Base-by-base conservation (phyloP, 1,139 yeast genomes). In the Taiozyma sp. region DNA sequence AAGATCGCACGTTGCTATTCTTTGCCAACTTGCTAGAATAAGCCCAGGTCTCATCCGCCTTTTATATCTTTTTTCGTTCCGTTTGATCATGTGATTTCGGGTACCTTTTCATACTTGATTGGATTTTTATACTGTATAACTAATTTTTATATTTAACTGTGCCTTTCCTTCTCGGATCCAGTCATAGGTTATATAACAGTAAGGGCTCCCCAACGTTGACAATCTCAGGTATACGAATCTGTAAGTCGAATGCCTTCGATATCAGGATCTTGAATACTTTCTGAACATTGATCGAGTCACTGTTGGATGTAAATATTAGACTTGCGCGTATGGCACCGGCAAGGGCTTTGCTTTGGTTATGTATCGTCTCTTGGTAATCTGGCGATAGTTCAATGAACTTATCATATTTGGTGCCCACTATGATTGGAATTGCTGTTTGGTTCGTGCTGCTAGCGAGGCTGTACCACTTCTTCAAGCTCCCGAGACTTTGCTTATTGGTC, bases 331-430 rank as follows among this genome's bases (percentile, higher is more conserved):
- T 92, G 44, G 96, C 96, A 59, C 75, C 79, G 19, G 98, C 97
- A 67, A 88, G 93, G 65, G 85, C 82, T 69, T 87, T 83, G 8
- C 97, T 96, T 65, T 87, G 92, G 54, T 80, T 83, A 8, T 97
- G 89, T 48, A 93, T 81, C 64, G 89, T 96, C 53, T 82, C 80
- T 67, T 93, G 98, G 62, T 92, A 96, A 51, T 83, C 87, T 44
- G 78, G 80, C 48, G 95, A 82, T 65, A 89, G 71, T 61, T 87
- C 93, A 38, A 89, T 83, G 67, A 93, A 92, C 57, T 86, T 75
- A 67, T 93, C 99, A 68, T 88, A 93, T 66, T 93, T 93, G 1
- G 99, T 93, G 6, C 99, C 99, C 2, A 93, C 87, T 47, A 93
- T 73, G 56, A 93, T 83, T 4, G 98, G 97, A 49, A 93, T 87